A percentile compares a stretch with the other conserved stretches of the same genome.
Conservation (phyloP, 179 eudicot genomes). For the Carnegiea gigantea region DNA sequence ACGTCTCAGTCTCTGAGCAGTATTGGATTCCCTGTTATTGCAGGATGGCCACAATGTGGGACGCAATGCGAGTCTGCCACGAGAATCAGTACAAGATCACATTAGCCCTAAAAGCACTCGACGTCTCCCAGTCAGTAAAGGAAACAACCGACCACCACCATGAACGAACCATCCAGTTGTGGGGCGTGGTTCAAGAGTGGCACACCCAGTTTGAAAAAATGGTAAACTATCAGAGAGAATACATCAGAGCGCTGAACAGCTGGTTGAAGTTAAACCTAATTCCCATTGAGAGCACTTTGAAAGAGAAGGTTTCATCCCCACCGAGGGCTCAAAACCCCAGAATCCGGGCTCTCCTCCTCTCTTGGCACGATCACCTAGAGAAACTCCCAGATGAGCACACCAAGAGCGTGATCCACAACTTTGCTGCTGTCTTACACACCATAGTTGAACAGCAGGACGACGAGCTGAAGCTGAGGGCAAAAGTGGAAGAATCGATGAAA, state of each 20-base stretch:
- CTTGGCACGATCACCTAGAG: slow-evolving; percentile 69
- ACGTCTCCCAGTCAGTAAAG: slow-evolving; percentile 59
- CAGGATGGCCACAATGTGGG: slow-evolving; percentile 97
- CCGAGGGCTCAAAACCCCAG: slow-evolving; percentile 60
- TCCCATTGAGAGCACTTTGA: slow-evolving; percentile 74
- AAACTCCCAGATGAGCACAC: slow-evolving; percentile 84
- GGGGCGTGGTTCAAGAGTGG: slow-evolving; percentile 63
- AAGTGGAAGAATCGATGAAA: slow-evolving; percentile 57
- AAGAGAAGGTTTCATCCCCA: slow-evolving; percentile 82
- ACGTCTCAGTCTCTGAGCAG: background rate
- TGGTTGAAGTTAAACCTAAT: slow-evolving; percentile 83
- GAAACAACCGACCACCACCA: slow-evolving; percentile 70
- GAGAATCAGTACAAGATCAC: slow-evolving; percentile 53
- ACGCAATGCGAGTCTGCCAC: slow-evolving; percentile 56
- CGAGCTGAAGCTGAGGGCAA: slow-evolving; percentile 54
- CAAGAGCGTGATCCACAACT: slow-evolving; percentile 55
- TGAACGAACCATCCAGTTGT: slow-evolving; percentile 58
- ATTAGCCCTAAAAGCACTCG: slow-evolving; percentile 37
- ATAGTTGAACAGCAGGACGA: slow-evolving; percentile 65
- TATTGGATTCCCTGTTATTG: slow-evolving; percentile 1
- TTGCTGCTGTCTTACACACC: slow-evolving; percentile 53
- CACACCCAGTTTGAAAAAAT: slow-evolving; percentile 57
- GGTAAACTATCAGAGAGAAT: slow-evolving; percentile 63
- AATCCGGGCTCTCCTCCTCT: slow-evolving; percentile 54
- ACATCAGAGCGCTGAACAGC: slow-evolving; percentile 57